Percentiles rank a stretch among this genome's conserved stretches.
Evolutionary conservation across 306 rosid species (phyloP).

Genomic region (Calophaca sinica): DNA sequence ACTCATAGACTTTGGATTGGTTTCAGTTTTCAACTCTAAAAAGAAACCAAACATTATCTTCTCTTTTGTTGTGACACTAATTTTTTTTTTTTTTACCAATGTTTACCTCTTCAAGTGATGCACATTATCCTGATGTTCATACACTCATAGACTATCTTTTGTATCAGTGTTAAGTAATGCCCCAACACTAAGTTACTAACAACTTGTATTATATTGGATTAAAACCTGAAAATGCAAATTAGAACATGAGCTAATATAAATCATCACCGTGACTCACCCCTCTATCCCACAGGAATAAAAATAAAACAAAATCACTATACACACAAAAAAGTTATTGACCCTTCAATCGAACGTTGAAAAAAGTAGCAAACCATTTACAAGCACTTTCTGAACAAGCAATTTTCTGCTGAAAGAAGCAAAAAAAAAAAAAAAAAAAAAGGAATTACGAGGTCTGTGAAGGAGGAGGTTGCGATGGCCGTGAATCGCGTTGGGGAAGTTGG

Average conservation of each 20-base stretch:
- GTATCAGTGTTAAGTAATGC: not conserved
- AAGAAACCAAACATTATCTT: conserved; percentile 8
- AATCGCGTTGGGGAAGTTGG: conserved; percentile 43
- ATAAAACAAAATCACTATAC: not conserved
- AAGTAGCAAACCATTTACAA: not conserved
- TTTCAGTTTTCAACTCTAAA: not conserved
- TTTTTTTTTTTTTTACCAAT: not conserved
- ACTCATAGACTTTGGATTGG: not conserved
- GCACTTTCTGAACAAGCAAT: not conserved
- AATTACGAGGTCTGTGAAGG: conserved; percentile 56
- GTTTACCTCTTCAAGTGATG: not conserved
- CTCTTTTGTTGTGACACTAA: not conserved
- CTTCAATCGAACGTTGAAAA: not conserved
- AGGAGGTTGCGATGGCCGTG: conserved; percentile 44
- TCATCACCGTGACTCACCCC: not conserved
- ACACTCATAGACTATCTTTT: conserved; percentile 10
- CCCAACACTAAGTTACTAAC: not conserved
- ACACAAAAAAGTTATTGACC: not conserved
- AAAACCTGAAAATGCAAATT: conserved; percentile 12
- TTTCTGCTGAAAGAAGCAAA: not conserved
- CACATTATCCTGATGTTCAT: not conserved
- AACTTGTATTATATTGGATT: not conserved
- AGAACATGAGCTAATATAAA: not conserved
- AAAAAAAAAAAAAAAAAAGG: not conserved
- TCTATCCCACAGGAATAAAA: not conserved